A percentile compares a stretch with the other conserved stretches of the same genome.
phyloP scores from a whole-genome alignment of 2,329 filamentous ascomycete species.

The Trichoderma harzianum region DNA sequence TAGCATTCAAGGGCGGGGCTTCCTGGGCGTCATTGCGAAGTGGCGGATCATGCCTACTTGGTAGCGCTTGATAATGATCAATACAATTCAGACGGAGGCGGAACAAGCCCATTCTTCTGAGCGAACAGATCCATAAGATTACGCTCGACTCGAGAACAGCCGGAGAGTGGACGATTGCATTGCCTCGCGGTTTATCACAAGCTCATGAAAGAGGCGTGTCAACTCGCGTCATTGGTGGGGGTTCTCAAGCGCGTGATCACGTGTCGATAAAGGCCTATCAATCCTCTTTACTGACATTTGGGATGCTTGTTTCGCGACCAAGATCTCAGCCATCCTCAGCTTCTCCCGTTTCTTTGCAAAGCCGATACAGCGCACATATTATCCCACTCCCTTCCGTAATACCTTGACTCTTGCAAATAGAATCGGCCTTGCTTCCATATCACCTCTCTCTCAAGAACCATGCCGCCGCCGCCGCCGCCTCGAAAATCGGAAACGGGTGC shows the following conservation, averaged over 20 bases:
- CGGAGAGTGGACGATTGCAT: not conserved
- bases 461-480: constrained; percentile 33
- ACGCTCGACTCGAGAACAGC: not conserved
- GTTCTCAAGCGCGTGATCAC: constrained; percentile 27
- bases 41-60: constrained; percentile 76
- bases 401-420: not conserved
- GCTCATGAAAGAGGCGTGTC: not conserved
- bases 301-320: not conserved
- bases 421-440: not conserved
- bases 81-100: constrained; percentile 91
- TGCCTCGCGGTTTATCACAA: not conserved
- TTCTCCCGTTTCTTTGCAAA: not conserved
- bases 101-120: constrained; percentile 60
- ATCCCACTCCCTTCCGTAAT: not conserved
- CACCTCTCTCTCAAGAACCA: not conserved
- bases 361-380: not conserved
- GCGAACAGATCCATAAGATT: constrained; percentile 21
- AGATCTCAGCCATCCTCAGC: no score
- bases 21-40: constrained; percentile 63
- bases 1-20: constrained; percentile 58
- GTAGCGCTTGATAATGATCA: constrained; percentile 83
- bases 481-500: constrained; percentile 36
- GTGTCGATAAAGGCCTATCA: constrained; percentile 24
- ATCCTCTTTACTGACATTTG: not conserved
- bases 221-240: constrained; percentile 12